These are phyloP conservation scores for Fusarium torulosum DNA, from an alignment of 2,329 filamentous ascomycete species.

Conservation along the genomic window DNA sequence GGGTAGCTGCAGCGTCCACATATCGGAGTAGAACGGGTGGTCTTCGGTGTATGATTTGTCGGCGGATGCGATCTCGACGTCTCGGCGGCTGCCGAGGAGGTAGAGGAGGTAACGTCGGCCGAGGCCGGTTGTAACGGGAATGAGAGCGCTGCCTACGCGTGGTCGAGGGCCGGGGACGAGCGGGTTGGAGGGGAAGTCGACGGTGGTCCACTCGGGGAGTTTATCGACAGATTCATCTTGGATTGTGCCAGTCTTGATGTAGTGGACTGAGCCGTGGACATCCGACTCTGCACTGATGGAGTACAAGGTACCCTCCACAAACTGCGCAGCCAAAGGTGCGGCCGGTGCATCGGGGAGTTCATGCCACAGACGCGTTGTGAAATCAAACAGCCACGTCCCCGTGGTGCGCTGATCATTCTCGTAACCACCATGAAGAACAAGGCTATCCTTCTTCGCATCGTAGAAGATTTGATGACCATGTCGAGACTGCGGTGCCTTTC, in stretches of 20 bases:
- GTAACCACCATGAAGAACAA: slow-evolving; percentile 33
- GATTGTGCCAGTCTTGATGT: slow-evolving; percentile 12
- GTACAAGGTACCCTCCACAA: slow-evolving; percentile 36
- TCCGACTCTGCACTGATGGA: slow-evolving; percentile 33
- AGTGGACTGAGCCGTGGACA: slow-evolving; percentile 33
- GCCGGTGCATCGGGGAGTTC: slow-evolving; percentile 24
- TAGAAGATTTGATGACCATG: slow-evolving; percentile 34
- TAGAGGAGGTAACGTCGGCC: slow-evolving; percentile 36
- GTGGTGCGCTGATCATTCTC: slow-evolving; percentile 6
- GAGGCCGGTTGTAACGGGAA: slow-evolving; percentile 27
- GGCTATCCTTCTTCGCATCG: slow-evolving; percentile 20
- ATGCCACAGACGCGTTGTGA: slow-evolving; percentile 26
- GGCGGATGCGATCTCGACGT: slow-evolving; percentile 1
- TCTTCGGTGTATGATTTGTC: slow-evolving; percentile 29
- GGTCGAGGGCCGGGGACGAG: slow-evolving; percentile 32
- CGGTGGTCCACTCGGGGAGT: slow-evolving; percentile 19
- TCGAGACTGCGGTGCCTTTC: slow-evolving; percentile 17
- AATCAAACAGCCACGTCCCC: slow-evolving; percentile 40
- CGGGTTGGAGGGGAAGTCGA: slow-evolving; percentile 37
- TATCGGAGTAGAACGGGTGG: slow-evolving; percentile 35
- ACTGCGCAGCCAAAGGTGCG: slow-evolving; percentile 18
- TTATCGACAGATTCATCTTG: slow-evolving; percentile 18
- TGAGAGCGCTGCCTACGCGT: slow-evolving; percentile 32
- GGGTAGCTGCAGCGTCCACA: slow-evolving; percentile 39
- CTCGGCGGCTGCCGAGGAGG: slow-evolving; percentile 38